These are phyloP conservation scores for Alnus rubra DNA, from an alignment of 306 rosid genomes.

Conservation along the genomic window DNA sequence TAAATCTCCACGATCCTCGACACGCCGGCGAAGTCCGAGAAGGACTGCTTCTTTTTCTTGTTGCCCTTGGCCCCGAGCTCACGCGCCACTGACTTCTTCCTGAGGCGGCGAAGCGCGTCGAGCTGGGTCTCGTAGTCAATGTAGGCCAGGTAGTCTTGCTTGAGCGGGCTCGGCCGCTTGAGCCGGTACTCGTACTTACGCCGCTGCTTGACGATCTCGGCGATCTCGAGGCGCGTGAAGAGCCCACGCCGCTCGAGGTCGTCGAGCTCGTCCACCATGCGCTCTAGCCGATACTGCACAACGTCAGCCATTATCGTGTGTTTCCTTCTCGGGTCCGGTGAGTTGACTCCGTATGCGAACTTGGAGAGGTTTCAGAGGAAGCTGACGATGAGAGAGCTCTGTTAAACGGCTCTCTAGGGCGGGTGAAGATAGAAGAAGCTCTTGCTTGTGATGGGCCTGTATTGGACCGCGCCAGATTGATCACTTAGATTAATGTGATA, in stretches of 20 bases:
- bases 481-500: too few species aligned
- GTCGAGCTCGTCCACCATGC: conserved; percentile 58
- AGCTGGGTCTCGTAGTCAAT: conserved; percentile 56
- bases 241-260: conserved; percentile 53
- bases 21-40: conserved; percentile 46
- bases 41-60: conserved; percentile 40
- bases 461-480: background rate
- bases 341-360: background rate
- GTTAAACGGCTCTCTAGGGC: background rate
- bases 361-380: background rate
- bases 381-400: background rate
- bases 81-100: conserved; percentile 41
- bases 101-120: conserved; percentile 45
- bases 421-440: background rate
- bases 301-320: conserved; percentile 49
- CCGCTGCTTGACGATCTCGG: conserved; percentile 61
- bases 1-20: conserved; percentile 45
- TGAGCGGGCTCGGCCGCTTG: conserved; percentile 58
- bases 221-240: conserved; percentile 49
- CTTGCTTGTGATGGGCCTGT: background rate
- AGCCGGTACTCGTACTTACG: conserved; percentile 62
- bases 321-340: background rate
- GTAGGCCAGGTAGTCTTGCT: conserved; percentile 55
- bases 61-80: conserved; percentile 41
- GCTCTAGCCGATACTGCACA: conserved; percentile 61